Evolutionary conservation across 2,329 filamentous ascomycete species (phyloP).

Genomic region (Chrysoporthe cubensis): DNA sequence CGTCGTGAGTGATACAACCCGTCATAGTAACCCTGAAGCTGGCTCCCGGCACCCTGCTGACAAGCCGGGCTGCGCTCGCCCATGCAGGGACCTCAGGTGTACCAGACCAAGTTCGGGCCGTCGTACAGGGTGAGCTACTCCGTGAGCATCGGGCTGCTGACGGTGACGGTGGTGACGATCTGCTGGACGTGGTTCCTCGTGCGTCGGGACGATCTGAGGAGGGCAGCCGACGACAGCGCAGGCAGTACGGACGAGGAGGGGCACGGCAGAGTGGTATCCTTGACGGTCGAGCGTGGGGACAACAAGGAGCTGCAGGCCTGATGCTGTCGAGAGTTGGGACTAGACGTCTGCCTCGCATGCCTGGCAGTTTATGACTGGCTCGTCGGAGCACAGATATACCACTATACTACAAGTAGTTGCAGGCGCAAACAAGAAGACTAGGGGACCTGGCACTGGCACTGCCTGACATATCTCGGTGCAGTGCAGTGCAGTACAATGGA

Average conservation of each 20-base stretch:
- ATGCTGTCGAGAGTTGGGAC: no score
- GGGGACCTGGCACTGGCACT: no score
- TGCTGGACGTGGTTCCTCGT: slow-evolving; percentile 33
- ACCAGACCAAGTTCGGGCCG: slow-evolving; percentile 44
- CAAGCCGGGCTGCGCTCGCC: neutral
- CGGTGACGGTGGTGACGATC: slow-evolving; percentile 34
- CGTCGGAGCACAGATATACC: no score
- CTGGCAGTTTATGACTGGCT: no score
- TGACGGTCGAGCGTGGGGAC: no score
- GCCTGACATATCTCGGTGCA: no score
- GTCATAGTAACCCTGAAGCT: neutral
- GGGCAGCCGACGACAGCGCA: neutral
- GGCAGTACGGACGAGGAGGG: slow-evolving; percentile 27
- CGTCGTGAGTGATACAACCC: slow-evolving; percentile 33
- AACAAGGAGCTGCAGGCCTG: no score
- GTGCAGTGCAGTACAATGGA: no score
- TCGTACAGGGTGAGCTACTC: slow-evolving; percentile 43
- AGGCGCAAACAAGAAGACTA: no score
- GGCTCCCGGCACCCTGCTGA: neutral
- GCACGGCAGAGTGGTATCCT: neutral
- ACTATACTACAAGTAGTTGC: no score
- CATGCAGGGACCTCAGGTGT: slow-evolving; percentile 41
- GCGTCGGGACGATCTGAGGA: slow-evolving; percentile 24
- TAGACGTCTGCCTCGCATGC: no score
- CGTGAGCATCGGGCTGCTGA: slow-evolving; percentile 40